Evolutionary conservation across 371 early-diverging fungal species (phyloP).

Genomic region (Apophysomyces ossiformis): DNA sequence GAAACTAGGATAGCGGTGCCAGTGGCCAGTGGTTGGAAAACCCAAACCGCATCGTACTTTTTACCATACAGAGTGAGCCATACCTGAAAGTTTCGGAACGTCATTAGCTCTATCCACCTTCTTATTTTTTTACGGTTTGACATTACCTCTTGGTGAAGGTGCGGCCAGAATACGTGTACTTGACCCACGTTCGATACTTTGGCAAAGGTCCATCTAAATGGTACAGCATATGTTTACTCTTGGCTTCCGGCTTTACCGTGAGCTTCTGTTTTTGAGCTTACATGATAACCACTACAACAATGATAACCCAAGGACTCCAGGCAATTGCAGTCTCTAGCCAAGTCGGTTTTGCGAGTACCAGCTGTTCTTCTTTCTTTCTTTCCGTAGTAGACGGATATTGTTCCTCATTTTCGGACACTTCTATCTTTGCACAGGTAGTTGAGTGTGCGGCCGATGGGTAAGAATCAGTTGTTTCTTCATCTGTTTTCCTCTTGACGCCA

Average conservation of each 20-base stretch:
- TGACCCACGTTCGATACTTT: constrained; percentile 35
- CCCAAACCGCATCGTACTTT: constrained; percentile 51
- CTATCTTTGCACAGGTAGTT: too few relatives aligned
- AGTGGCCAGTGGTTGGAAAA: constrained; percentile 55
- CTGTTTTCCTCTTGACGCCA: not conserved
- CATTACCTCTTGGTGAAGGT: constrained; percentile 40
- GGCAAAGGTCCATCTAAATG: constrained; percentile 45
- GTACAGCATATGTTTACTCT: not conserved
- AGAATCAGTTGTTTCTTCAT: constrained; percentile 18
- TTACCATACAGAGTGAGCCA: constrained; percentile 50
- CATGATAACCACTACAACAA: constrained; percentile 51
- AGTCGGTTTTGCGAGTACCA: constrained; percentile 32
- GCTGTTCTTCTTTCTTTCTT: not conserved
- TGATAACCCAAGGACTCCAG: constrained; percentile 55
- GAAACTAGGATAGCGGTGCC: constrained; percentile 52
- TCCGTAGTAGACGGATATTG: not conserved
- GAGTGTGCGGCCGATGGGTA: not conserved
- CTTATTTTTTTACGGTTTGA: not conserved
- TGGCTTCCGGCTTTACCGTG: not conserved
- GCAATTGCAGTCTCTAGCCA: constrained; percentile 39
- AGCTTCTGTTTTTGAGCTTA: constrained; percentile 15
- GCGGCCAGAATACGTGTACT: constrained; percentile 41
- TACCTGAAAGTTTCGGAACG: constrained; percentile 12
- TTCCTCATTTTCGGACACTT: not conserved
- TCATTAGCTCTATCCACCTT: not conserved